A percentile compares a stretch with the other conserved stretches of the same genome.
Evolutionary conservation across 2,329 filamentous ascomycete genomes (phyloP).

Genomic region (Diaporthe ampelina): DNA sequence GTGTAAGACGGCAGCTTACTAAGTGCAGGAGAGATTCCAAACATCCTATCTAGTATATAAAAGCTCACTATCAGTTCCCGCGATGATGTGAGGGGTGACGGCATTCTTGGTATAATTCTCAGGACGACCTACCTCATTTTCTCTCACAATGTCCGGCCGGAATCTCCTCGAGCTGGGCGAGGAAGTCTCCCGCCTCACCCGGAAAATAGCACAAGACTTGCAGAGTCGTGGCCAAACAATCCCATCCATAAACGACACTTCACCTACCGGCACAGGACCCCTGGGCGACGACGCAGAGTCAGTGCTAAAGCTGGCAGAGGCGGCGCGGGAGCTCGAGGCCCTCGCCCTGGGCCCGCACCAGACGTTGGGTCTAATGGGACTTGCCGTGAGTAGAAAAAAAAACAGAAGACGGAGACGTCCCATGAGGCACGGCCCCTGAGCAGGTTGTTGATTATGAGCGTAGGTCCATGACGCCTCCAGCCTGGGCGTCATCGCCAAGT

Average conservation of each 20-base stretch:
- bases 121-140: no score
- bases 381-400: neutral
- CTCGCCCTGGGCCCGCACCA: constrained; percentile 20
- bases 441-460: neutral
- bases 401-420: neutral
- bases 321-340: constrained; percentile 14
- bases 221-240: neutral
- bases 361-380: neutral
- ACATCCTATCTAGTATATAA: neutral
- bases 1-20: neutral
- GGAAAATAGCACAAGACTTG: neutral
- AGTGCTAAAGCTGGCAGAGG: constrained; percentile 12
- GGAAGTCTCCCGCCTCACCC: neutral
- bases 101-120: no score
- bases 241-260: neutral
- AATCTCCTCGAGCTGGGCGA: constrained; percentile 1
- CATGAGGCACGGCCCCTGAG: neutral
- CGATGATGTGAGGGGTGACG: no score
- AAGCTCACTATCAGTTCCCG: no score
- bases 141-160: neutral
- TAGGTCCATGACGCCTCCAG: constrained; percentile 12
- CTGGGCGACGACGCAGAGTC: neutral
- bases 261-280: neutral
- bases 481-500: constrained; percentile 21
- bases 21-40: neutral